These are phyloP conservation scores for Escovopsis sp. DNA, from an alignment of 2,329 filamentous ascomycete genomes.

Conservation along the genomic window DNA sequence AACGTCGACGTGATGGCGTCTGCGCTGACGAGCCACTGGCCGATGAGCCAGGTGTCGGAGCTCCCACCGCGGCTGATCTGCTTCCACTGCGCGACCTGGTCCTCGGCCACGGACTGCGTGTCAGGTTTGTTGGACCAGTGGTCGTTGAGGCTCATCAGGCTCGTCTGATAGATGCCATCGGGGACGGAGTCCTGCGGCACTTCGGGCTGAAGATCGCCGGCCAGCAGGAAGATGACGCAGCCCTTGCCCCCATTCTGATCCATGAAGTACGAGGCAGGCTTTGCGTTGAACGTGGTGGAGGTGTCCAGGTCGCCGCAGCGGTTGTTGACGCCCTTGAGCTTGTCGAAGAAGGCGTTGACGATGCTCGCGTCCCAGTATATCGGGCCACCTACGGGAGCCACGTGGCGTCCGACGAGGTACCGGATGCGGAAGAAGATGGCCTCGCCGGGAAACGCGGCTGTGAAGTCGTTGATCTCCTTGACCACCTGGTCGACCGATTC, in stretches of 20 bases:
- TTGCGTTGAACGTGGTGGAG: slow-evolving; percentile 11
- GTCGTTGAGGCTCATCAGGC: slow-evolving; percentile 12
- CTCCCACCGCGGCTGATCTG: slow-evolving; percentile 8
- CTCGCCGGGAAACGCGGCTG: slow-evolving; percentile 25
- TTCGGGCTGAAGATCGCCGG: slow-evolving; percentile 9
- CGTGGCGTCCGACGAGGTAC: slow-evolving; percentile 25
- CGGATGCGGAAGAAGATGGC: slow-evolving; percentile 30
- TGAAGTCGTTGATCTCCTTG: slow-evolving; percentile 29
- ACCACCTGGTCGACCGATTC: slow-evolving; percentile 27
- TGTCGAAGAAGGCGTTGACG: slow-evolving; percentile 26
- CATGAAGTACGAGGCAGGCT: slow-evolving; percentile 15
- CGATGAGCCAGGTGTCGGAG: slow-evolving; percentile 14
- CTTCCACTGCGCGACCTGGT: slow-evolving; percentile 11
- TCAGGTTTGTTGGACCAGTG: slow-evolving; percentile 16
- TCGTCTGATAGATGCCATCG: slow-evolving; percentile 16
- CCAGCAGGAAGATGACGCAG: slow-evolving; percentile 18
- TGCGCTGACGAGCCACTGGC: slow-evolving; percentile 18
- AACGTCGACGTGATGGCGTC: slow-evolving; percentile 13
- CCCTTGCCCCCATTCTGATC: slow-evolving; percentile 16
- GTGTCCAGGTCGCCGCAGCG: slow-evolving; percentile 17
- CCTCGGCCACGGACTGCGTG: slow-evolving; percentile 10
- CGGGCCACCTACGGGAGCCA: slow-evolving; percentile 12
- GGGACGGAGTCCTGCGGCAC: slow-evolving; percentile 10
- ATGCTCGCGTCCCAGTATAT: slow-evolving; percentile 22
- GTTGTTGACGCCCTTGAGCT: slow-evolving; percentile 25